phyloP scores from a whole-genome alignment of 73 alveolate genomes.

The Paramecium octaurelia region DNA sequence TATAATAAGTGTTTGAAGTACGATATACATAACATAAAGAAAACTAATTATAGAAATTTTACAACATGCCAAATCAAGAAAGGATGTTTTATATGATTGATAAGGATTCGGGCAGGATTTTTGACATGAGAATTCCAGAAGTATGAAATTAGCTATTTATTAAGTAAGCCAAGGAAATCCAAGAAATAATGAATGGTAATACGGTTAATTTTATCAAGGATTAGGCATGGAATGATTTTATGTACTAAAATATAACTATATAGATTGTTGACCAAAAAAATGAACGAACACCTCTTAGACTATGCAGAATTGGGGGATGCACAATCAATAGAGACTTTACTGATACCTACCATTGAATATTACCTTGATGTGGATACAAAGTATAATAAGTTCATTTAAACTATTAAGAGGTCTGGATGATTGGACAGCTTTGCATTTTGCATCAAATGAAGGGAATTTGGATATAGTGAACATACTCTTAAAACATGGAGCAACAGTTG shows the following conservation, averaged over 20 bases:
- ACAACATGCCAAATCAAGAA: not conserved
- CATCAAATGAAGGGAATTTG: constrained; percentile 94
- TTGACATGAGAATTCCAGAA: constrained; percentile 27
- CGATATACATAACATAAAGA: constrained; percentile 7
- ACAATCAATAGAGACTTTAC: not conserved
- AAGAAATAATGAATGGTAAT: not conserved
- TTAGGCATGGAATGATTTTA: constrained; percentile 1
- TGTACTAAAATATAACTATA: not conserved
- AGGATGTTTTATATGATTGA: constrained; percentile 27
- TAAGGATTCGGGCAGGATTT: constrained; percentile 10
- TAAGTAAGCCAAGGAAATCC: not conserved
- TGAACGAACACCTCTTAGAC: constrained; percentile 53
- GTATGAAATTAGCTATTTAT: not conserved
- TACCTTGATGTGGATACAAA: constrained; percentile 23
- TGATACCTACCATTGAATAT: not conserved
- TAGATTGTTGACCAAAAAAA: constrained; percentile 25
- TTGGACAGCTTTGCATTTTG: constrained; percentile 91
- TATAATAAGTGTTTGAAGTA: not conserved
- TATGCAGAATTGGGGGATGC: constrained; percentile 39
- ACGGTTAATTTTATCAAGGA: not conserved
- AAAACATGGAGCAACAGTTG: constrained; percentile 74
- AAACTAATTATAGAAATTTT: not conserved
- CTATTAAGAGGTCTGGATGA: constrained; percentile 86
- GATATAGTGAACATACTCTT: constrained; percentile 73
- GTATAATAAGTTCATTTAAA: constrained; percentile 56